These are phyloP conservation scores for Parsonsia alboflavescens DNA, from an alignment of 257 asterid genomes.

Conservation along the genomic window DNA sequence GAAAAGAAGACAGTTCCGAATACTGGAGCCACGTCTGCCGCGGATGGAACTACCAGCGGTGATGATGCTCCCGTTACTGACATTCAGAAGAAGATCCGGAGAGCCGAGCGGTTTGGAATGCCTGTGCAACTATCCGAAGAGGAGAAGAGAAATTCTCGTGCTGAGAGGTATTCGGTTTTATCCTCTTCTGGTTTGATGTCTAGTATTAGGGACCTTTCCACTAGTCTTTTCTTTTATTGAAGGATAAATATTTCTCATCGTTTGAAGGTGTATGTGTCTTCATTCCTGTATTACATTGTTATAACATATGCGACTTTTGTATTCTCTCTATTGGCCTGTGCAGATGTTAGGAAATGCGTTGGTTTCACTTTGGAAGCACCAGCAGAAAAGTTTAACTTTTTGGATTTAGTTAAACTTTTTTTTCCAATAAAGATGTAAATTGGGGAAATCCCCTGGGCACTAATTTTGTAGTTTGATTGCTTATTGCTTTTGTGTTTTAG, in stretches of 20 bases:
- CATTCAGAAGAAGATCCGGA: conserved; percentile 78
- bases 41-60: conserved; percentile 22
- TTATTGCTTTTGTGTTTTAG: too few relatives aligned
- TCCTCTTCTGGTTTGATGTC: background rate
- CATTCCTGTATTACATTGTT: background rate
- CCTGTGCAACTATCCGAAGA: conserved; percentile 73
- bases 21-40: conserved; percentile 11
- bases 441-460: too few relatives aligned
- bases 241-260: background rate
- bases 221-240: background rate
- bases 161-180: conserved; percentile 55
- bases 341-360: too few relatives aligned
- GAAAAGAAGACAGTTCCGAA: conserved; percentile 28
- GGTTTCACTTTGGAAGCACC: too few relatives aligned
- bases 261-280: background rate
- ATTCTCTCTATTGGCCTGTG: too few relatives aligned
- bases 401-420: too few relatives aligned
- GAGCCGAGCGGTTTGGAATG: conserved; percentile 88
- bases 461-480: too few relatives aligned
- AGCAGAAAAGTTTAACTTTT: too few relatives aligned
- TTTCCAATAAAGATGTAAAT: too few relatives aligned
- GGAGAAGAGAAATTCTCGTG: conserved; percentile 85
- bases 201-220: conserved; percentile 10
- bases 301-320: too few relatives aligned
- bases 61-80: conserved; percentile 41